phyloP scores from a whole-genome alignment of 805 yeast genomes.

The Ogataea philodendri region DNA sequence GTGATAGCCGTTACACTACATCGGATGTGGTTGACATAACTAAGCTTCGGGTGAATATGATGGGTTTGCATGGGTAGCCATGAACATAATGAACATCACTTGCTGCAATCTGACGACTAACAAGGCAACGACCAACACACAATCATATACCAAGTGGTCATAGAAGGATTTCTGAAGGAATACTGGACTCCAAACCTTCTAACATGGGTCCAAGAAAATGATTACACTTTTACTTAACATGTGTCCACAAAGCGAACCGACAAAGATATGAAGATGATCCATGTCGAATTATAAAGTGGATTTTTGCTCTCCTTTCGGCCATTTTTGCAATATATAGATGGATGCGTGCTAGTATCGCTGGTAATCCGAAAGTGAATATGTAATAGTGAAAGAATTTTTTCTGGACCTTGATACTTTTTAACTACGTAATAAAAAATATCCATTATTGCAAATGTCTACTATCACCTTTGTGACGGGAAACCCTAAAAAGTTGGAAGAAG shows the following conservation, averaged over 20 bases:
- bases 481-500: slow-evolving; percentile 82
- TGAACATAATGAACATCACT: too few relatives aligned
- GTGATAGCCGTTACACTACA: slow-evolving; percentile 27
- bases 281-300: slow-evolving; percentile 32
- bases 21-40: slow-evolving; percentile 15
- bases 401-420: background rate
- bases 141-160: too few relatives aligned
- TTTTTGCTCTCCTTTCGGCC: slow-evolving; percentile 39
- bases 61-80: too few relatives aligned
- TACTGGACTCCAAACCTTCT: background rate
- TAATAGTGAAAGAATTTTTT: slow-evolving; percentile 16
- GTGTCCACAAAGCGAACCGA: slow-evolving; percentile 36
- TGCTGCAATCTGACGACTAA: too few relatives aligned
- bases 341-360: slow-evolving; percentile 37
- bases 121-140: too few relatives aligned
- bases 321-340: slow-evolving; percentile 38
- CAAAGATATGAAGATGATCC: slow-evolving; percentile 8
- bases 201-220: background rate
- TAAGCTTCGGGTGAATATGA: background rate
- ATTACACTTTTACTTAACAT: slow-evolving; percentile 5
- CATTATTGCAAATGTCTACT: slow-evolving; percentile 24
- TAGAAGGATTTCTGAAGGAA: too few relatives aligned
- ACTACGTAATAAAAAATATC: background rate
- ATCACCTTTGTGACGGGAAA: slow-evolving; percentile 64
- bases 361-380: slow-evolving; percentile 41